Percentiles rank a stretch among this genome's conserved stretches.
These are phyloP conservation scores for Paramecium tetraurelia DNA, from an alignment of 73 alveolate species.

Conservation along the genomic window DNA sequence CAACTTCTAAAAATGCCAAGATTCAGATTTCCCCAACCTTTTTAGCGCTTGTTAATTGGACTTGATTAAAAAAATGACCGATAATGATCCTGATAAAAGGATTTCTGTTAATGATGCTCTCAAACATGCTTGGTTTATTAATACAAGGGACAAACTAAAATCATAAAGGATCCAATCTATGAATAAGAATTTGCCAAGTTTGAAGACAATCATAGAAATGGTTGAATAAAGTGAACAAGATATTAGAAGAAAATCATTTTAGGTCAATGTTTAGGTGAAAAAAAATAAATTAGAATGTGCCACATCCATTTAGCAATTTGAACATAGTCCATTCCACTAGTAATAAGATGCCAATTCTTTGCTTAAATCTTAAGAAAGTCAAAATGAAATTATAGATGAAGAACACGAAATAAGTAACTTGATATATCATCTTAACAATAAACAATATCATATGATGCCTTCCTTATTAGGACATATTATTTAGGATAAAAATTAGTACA, in stretches of 20 bases:
- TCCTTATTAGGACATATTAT: not conserved
- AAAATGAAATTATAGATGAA: conserved; percentile 9
- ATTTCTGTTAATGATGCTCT: not conserved
- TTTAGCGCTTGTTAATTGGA: not conserved
- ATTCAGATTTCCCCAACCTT: not conserved
- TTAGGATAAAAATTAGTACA: not conserved
- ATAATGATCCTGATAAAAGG: not conserved
- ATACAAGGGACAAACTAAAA: not conserved
- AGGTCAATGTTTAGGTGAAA: not conserved
- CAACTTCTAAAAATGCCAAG: not conserved
- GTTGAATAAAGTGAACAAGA: conserved; percentile 24
- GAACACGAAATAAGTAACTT: not conserved
- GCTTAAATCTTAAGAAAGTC: not conserved
- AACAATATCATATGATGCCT: conserved; percentile 7
- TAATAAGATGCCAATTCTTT: not conserved
- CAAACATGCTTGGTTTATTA: conserved; percentile 29
- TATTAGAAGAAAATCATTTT: not conserved
- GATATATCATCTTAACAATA: not conserved
- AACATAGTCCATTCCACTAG: not conserved
- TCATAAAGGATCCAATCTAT: not conserved
- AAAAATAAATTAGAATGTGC: not conserved
- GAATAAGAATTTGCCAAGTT: not conserved
- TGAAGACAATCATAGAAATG: not conserved
- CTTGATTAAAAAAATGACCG: not conserved
- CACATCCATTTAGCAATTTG: not conserved